phyloP scores from a whole-genome alignment of 2,329 filamentous ascomycete genomes.

The Sporothrix phasma region DNA sequence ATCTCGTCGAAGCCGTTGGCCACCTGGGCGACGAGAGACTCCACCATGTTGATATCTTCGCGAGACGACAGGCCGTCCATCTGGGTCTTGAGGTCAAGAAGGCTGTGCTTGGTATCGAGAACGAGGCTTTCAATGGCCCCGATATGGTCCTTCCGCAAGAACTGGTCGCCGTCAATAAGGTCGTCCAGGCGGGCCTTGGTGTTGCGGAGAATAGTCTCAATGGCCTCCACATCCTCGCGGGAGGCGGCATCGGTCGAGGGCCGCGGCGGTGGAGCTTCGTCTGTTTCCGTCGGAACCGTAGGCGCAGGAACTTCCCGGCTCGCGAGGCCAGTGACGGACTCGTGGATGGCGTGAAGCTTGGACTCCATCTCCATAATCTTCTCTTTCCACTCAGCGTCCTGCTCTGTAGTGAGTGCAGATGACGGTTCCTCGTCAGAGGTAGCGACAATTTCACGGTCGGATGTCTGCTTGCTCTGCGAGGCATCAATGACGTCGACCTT shows the following conservation, averaged over 20 bases:
- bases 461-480: neutral
- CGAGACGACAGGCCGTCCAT: constrained; percentile 47
- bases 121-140: constrained; percentile 57
- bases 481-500: constrained; percentile 71
- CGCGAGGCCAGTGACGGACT: constrained; percentile 21
- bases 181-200: constrained; percentile 84
- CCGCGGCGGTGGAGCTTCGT: constrained; percentile 19
- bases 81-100: constrained; percentile 35
- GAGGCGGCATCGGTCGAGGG: constrained; percentile 42
- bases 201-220: constrained; percentile 82
- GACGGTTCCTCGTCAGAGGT: neutral
- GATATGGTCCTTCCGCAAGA: constrained; percentile 56
- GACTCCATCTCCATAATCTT: constrained; percentile 37
- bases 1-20: constrained; percentile 67
- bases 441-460: neutral
- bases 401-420: neutral
- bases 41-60: constrained; percentile 67
- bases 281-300: neutral
- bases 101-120: constrained; percentile 62
- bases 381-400: constrained; percentile 21
- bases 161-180: constrained; percentile 59
- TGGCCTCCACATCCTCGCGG: constrained; percentile 80
- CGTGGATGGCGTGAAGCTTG: constrained; percentile 31
- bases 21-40: constrained; percentile 69
- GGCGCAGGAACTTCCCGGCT: constrained; percentile 9